phyloP scores from a whole-genome alignment of 75 land plant species.

The Selaginella tamariscina region DNA sequence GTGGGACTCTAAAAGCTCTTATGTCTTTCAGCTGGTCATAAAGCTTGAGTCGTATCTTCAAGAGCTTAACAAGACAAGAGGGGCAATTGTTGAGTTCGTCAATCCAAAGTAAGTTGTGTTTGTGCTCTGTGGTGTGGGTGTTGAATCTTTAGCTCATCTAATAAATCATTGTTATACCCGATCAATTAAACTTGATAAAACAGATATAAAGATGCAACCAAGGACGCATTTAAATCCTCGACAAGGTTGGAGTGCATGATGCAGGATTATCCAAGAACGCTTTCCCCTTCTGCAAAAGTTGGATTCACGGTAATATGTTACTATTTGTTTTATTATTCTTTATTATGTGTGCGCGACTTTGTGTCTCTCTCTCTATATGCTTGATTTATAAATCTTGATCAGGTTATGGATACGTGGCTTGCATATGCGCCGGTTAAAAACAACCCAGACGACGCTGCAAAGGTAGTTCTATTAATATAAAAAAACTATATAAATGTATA shows the following conservation, averaged over 20 bases:
- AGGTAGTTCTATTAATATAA: constrained; percentile 47
- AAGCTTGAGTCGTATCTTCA: constrained; percentile 71
- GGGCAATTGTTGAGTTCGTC: constrained; percentile 87
- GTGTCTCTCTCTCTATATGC: not conserved
- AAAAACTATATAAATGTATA: too few relatives aligned
- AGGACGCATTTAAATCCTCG: constrained; percentile 79
- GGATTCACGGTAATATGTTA: constrained; percentile 67
- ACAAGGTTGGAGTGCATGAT: constrained; percentile 97
- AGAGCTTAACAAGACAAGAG: constrained; percentile 73
- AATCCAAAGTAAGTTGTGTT: constrained; percentile 94
- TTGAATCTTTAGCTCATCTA: not conserved
- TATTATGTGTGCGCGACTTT: not conserved
- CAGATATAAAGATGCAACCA: constrained; percentile 88
- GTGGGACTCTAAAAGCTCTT: not conserved
- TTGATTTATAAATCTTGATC: not conserved
- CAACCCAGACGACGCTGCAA: constrained; percentile 95
- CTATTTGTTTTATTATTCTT: too few relatives aligned
- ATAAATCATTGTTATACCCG: not conserved
- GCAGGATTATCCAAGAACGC: constrained; percentile 95
- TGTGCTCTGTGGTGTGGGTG: too few relatives aligned
- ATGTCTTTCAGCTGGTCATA: constrained; percentile 56
- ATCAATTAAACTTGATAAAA: not conserved
- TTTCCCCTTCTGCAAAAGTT: constrained; percentile 73
- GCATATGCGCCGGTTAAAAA: constrained; percentile 97
- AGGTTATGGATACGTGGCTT: constrained; percentile 96